Base-by-base conservation (phyloP, 1,284 basidiomycete genomes). In the Rhodotorula sp. region DNA sequence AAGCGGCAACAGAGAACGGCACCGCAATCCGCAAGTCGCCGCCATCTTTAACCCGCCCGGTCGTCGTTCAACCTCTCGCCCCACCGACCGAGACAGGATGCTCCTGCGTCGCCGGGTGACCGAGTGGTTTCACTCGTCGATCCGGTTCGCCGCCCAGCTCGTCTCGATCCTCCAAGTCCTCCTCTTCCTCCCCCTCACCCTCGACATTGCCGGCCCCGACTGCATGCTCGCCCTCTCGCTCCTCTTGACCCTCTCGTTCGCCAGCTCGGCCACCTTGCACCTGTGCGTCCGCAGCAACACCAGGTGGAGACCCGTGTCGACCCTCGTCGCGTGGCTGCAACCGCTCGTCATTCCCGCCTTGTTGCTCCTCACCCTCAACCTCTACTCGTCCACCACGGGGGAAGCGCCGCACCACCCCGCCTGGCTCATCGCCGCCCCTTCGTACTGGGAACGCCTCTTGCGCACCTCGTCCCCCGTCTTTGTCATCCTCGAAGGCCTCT, bases 401-500 rank as follows among this genome's bases (percentile, higher is more conserved):
- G 20, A 47, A 23, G 26, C 6, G 49, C 14, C 57, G 47, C 5
- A 21, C 67, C 89, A 89, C 87, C 78, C 21, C 65, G 46, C 46
- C 26, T 43, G 34, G 34, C 34, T 87, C 89, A 8, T 69, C 34
- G 39, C 39, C 62, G 85, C 87, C 20, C 86, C 88, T 8, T 83
- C 84, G 47, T 87, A 85, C 84, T 93, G 91, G 92, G 90, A 90
- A 3, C 85, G 83, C 56, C 83, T 88, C 46, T 83, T 94, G 64
- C 86, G 86, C 10, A 86, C 88, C 79, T 89, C 87, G 5, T 89
- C 90, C 16, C 91, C 91, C 1, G 81, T 89, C 58, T 92, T 92
- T 80, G 88, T 91, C 68, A 85, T 88, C 63, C 85, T 93, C 84
- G 92, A 94, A 80, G 90, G 91, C 60, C 83, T 93, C 65, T 92